Base-by-base conservation (phyloP, 1,139 yeast species). In the Yamadazyma triangularis region DNA sequence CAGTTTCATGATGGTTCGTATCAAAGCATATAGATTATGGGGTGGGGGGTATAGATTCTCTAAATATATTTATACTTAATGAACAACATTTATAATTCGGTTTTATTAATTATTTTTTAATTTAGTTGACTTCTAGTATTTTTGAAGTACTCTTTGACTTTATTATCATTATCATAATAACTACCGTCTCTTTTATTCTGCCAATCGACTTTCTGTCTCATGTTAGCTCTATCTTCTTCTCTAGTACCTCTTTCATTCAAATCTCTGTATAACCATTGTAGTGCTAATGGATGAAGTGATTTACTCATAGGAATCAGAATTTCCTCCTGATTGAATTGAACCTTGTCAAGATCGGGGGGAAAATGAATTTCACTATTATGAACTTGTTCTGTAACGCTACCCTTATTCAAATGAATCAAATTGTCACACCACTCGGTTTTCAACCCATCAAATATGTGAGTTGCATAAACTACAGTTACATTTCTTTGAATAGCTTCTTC, bases 401-500 rank as follows among this genome's bases (percentile, higher is more conserved):
- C 97, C 32, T 77, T 72, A 44, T 75, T 77, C 47, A 91, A 64
- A 56, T 91, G 97, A n/a, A 82, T 69, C 9, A 91, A 66, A 32
- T 81, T 68, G 30, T 93, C 85, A 27, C 96, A 94, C 96, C 97
- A 91, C 28, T 64, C 60, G 25, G 56, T 57, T 12, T 86, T 87
- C 38, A 91, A 70, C 0, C 98, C 98, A 50, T 91, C 98, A 54
- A 91, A 91, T 31, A 91, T 91, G 51, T 91, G 98, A 0, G 98
- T 91, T 1, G 98, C 98, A 53, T 91, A 91, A 5, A 91, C 72
- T 40, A 81, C 81, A 30, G 86, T 72, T 39, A 94, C 81, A 14
- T 70, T 59, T 36, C 97, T 66, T 0, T 60, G 47, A 27, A 60
- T 62, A 8, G 96, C 86, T 53, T 91, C 98, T 12, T 57, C 51